Percentiles rank a stretch among this genome's conserved stretches.
These are phyloP conservation scores for Allomyces macrogynus DNA, from an alignment of 192 early-diverging fungal species.

Conservation along the genomic window DNA sequence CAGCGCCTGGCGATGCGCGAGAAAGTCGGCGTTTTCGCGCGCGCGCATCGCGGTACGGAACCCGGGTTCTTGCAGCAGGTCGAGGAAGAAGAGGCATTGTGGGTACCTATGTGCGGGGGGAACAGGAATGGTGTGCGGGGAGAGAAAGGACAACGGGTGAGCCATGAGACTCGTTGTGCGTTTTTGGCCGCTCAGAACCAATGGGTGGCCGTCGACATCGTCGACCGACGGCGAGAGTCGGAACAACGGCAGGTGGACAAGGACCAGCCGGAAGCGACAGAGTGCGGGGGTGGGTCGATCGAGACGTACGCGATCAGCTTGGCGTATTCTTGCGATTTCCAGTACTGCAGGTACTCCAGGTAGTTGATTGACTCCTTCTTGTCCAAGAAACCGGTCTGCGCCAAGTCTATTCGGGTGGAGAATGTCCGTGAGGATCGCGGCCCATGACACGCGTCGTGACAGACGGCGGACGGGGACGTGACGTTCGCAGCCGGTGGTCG, in stretches of 20 bases:
- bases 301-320: constrained; percentile 54
- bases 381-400: neutral
- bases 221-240: neutral
- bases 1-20: neutral
- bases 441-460: too few species aligned
- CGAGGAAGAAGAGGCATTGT: constrained; percentile 65
- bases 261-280: too few species aligned
- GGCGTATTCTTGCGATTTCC: constrained; percentile 72
- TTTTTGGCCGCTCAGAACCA: too few species aligned
- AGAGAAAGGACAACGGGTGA: neutral
- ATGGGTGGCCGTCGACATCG: too few species aligned
- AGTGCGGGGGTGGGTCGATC: neutral
- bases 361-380: constrained; percentile 60
- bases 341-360: constrained; percentile 77
- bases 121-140: neutral
- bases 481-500: too few species aligned
- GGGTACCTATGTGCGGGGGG: constrained; percentile 44
- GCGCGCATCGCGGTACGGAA: constrained; percentile 61
- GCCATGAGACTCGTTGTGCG: too few species aligned
- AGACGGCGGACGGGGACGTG: too few species aligned
- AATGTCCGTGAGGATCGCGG: neutral
- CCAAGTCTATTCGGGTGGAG: neutral
- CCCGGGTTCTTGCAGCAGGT: constrained; percentile 54
- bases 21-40: constrained; percentile 15
- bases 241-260: neutral